Percentiles rank a stretch among this genome's conserved stretches.
phyloP scores from a whole-genome alignment of 176 grass and related monocot genomes.

The Otatea glauca region DNA sequence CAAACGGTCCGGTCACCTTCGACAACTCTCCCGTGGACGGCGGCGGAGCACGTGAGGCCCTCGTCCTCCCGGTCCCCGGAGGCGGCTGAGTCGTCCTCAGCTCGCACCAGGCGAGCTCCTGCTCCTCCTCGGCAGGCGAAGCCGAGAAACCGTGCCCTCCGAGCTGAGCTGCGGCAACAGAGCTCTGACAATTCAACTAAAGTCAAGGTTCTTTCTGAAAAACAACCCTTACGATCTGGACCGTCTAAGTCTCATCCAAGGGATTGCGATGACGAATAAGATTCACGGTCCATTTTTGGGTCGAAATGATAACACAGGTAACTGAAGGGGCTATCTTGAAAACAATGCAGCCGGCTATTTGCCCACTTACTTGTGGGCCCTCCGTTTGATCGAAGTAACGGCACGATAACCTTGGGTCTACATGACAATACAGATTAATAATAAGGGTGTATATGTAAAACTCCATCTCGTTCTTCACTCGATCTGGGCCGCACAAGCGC shows the following conservation, averaged over 20 bases:
- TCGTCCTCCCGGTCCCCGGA: too few species aligned
- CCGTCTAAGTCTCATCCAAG: background rate
- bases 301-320: background rate
- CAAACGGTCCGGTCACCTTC: too few species aligned
- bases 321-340: background rate
- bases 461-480: background rate
- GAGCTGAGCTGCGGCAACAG: too few species aligned
- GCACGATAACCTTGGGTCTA: background rate
- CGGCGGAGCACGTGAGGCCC: too few species aligned
- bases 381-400: background rate
- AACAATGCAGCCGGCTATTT: background rate
- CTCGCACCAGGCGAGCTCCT: too few species aligned
- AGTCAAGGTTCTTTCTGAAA: background rate
- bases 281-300: background rate
- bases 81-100: too few species aligned
- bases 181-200: background rate
- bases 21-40: too few species aligned
- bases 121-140: too few species aligned
- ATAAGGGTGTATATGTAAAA: background rate
- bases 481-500: slow-evolving; percentile 10
- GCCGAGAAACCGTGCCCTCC: too few species aligned
- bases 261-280: background rate
- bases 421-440: background rate
- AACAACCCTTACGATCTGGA: background rate
- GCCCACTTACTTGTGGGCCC: too few species aligned